Conservation (phyloP, 768 basidiomycete species). For the Mycena galopus region DNA sequence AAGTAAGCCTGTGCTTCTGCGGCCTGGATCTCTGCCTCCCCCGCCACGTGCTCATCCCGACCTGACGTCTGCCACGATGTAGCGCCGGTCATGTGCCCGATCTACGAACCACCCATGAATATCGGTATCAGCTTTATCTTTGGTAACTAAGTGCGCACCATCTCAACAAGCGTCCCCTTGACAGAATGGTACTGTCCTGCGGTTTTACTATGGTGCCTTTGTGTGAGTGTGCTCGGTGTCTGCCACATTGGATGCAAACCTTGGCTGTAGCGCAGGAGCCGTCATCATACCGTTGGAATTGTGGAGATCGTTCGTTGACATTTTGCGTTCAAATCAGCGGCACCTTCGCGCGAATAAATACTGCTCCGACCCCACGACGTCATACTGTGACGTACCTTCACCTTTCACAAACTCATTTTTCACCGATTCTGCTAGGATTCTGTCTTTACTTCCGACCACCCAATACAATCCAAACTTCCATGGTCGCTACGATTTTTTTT, state of each 20-base stretch:
- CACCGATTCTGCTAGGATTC: too few relatives aligned
- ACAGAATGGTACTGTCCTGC: conserved; percentile 52
- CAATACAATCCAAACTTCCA: too few relatives aligned
- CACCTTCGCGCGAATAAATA: too few relatives aligned
- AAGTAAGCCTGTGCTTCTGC: conserved; percentile 62
- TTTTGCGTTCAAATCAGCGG: neutral
- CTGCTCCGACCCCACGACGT: neutral
- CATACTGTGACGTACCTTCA: neutral
- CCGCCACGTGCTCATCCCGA: conserved; percentile 30
- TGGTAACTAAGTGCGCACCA: conserved; percentile 38
- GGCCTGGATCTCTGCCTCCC: conserved; percentile 61
- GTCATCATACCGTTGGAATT: neutral
- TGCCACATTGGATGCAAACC: neutral
- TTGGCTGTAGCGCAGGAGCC: neutral
- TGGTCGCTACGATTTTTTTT: too few relatives aligned
- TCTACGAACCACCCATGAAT: conserved; percentile 5
- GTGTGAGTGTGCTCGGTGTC: neutral
- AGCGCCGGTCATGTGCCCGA: conserved; percentile 31
- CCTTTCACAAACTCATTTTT: neutral
- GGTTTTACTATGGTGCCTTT: conserved; percentile 45
- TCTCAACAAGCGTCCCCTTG: conserved; percentile 52
- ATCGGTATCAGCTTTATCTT: too few relatives aligned
- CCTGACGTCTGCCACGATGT: conserved; percentile 31
- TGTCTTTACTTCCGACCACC: too few relatives aligned
- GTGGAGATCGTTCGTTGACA: conserved; percentile 23